phyloP scores from a whole-genome alignment of 176 grass and related monocot species.

The Metroxylon sagu region DNA sequence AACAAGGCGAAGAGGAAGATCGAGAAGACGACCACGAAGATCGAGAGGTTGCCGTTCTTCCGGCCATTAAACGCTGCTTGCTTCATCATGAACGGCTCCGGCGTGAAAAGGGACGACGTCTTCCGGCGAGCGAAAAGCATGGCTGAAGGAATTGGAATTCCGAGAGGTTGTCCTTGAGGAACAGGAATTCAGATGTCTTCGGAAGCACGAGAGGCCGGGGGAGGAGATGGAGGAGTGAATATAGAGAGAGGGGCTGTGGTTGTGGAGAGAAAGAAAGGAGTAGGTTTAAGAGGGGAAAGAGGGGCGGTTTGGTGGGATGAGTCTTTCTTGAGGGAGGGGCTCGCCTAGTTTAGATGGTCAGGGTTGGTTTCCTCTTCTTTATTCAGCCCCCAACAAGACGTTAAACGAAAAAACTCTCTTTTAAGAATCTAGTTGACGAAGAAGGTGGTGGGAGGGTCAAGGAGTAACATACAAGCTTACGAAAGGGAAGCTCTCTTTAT shows the following conservation, averaged over 20 bases:
- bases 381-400: background rate
- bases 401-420: conserved; percentile 18
- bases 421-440: conserved; percentile 22
- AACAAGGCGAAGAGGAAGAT: conserved; percentile 77
- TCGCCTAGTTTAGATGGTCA: background rate
- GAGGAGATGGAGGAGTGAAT: no score
- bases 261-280: no score
- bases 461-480: conserved; percentile 60
- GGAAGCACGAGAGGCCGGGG: no score
- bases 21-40: conserved; percentile 53
- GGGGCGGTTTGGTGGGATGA: conserved; percentile 18
- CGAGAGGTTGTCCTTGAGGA: background rate
- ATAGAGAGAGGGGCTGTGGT: no score
- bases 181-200: no score
- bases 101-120: conserved; percentile 5
- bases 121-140: conserved; percentile 30
- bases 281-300: background rate
- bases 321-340: conserved; percentile 18
- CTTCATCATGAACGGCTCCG: conserved; percentile 52
- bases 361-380: background rate
- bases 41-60: conserved; percentile 60
- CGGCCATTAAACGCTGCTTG: conserved; percentile 55
- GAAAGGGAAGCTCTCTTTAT: conserved; percentile 1
- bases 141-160: background rate
- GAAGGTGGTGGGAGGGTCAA: conserved; percentile 27